Conservation (phyloP, 179 eudicot species). For the Patellifolia procumbens region DNA sequence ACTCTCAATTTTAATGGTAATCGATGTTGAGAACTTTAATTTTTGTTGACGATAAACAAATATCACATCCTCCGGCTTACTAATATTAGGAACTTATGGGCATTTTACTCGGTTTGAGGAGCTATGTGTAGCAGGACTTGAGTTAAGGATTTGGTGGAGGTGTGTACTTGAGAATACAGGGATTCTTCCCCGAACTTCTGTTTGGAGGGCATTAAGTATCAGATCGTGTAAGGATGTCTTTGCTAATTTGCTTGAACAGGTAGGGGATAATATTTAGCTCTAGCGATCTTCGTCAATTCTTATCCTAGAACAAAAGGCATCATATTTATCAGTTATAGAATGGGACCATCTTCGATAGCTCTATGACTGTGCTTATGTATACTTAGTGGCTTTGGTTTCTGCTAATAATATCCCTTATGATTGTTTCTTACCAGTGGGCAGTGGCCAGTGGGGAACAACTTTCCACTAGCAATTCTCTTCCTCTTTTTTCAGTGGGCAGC, state of each 20-base stretch:
- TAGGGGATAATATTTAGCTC: neutral
- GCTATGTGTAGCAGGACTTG: neutral
- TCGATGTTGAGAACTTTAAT: neutral
- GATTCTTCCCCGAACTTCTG: too few species aligned
- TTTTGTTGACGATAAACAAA: neutral
- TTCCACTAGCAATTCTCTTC: too few species aligned
- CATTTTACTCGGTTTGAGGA: neutral
- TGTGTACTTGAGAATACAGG: too few species aligned
- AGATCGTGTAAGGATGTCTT: too few species aligned
- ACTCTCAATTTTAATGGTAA: neutral
- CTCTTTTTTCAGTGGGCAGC: neutral
- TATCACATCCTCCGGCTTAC: neutral
- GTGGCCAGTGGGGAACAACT: too few species aligned
- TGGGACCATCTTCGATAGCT: neutral
- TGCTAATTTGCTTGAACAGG: too few species aligned
- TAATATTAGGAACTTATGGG: neutral
- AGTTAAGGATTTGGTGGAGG: neutral
- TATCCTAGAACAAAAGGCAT: neutral
- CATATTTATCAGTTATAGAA: neutral
- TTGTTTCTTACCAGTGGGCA: neutral
- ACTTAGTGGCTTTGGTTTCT: neutral
- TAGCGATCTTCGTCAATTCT: neutral
- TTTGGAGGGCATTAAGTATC: too few species aligned
- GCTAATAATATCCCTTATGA: neutral
- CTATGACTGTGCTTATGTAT: neutral